These are phyloP conservation scores for Dioscorea alata DNA, from an alignment of 106 monocot species.

Conservation along the genomic window DNA sequence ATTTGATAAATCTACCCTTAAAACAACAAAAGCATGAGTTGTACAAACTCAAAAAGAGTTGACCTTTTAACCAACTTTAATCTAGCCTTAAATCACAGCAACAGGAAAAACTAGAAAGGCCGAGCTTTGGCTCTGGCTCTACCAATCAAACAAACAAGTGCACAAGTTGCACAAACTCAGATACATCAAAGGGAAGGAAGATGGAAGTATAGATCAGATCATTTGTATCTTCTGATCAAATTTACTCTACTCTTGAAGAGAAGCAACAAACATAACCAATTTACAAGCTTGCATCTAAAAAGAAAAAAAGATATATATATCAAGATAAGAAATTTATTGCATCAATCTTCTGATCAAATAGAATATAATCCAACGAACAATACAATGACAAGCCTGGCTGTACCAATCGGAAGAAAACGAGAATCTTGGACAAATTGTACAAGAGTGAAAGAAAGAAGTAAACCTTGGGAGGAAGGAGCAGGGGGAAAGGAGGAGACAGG, in stretches of 20 bases:
- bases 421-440: background rate
- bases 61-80: background rate
- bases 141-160: background rate
- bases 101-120: background rate
- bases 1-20: background rate
- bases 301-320: background rate
- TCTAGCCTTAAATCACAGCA: background rate
- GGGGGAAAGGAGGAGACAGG: constrained; percentile 63
- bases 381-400: too few species aligned
- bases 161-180: background rate
- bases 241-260: too few species aligned
- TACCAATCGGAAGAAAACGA: background rate
- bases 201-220: background rate
- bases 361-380: too few species aligned
- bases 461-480: constrained; percentile 56
- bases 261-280: too few species aligned
- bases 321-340: too few species aligned
- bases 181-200: background rate
- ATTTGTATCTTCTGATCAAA: too few species aligned
- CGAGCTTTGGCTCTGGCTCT: too few species aligned
- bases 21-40: background rate
- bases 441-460: background rate
- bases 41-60: background rate
- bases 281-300: too few species aligned
- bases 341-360: too few species aligned